Evolutionary conservation across 208 protist species (phyloP).

Genomic region (Acanthamoeba divionensis): DNA sequence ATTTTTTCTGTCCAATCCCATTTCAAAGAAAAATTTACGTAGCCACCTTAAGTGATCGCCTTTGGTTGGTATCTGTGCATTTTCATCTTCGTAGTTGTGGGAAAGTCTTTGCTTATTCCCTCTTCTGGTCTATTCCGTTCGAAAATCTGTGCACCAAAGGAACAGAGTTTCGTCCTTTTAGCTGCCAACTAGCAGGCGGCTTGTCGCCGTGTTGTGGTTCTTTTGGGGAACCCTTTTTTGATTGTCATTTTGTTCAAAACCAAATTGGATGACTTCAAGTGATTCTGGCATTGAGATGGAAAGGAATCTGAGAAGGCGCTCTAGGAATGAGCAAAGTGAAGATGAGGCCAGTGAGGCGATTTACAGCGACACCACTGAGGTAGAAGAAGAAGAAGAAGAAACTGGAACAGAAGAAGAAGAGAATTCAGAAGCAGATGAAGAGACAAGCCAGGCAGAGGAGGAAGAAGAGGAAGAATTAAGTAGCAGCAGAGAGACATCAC

Average conservation of each 20-base stretch:
- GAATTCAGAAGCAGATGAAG: not conserved
- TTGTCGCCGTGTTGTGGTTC: not conserved
- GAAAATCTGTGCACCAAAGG: not conserved
- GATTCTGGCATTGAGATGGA: conserved; percentile 5
- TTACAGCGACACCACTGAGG: not conserved
- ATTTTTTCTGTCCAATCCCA: no score
- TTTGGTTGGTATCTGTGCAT: no score
- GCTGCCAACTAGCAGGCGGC: not conserved
- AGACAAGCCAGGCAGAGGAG: not conserved
- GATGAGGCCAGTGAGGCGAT: not conserved
- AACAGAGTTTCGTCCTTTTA: not conserved
- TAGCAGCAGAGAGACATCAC: no score
- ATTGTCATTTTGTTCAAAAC: not conserved
- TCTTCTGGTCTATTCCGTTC: no score
- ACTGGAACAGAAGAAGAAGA: not conserved
- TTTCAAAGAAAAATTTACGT: no score
- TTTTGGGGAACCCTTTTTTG: no score
- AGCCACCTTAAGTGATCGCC: no score
- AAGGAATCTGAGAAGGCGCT: not conserved
- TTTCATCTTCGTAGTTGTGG: no score
- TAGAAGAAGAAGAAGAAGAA: not conserved
- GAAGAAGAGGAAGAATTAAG: not conserved
- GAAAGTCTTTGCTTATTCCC: no score
- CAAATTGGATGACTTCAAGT: not conserved
- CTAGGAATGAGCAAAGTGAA: not conserved